Evolutionary conservation across 2,329 filamentous ascomycete species (phyloP).

Genomic region (Aureobasidium sp.): DNA sequence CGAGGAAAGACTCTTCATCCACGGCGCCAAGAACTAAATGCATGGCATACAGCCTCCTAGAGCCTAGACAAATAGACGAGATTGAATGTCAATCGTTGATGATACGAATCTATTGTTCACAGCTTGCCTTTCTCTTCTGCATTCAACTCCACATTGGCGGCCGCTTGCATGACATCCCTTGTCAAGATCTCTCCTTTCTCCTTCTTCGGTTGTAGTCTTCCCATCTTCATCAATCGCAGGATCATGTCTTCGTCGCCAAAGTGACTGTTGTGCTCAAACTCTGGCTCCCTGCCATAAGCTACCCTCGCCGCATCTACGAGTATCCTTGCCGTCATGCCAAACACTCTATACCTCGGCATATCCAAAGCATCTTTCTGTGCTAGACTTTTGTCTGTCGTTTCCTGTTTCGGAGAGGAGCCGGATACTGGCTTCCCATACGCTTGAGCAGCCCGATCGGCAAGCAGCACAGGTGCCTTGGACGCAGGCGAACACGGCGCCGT

Average conservation of each 20-base stretch:
- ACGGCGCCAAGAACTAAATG: conserved; percentile 9
- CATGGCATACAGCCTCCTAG: not conserved
- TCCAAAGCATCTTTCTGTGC: conserved; percentile 22
- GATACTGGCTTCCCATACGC: not conserved
- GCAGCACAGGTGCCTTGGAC: not conserved
- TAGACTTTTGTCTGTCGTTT: conserved; percentile 29
- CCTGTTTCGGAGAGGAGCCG: conserved; percentile 29
- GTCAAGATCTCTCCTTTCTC: conserved; percentile 43
- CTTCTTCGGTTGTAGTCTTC: conserved; percentile 47
- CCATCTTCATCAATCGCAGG: conserved; percentile 47
- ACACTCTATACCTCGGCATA: conserved; percentile 62
- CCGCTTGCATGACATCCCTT: conserved; percentile 28
- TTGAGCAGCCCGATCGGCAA: conserved; percentile 1
- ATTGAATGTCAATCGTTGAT: too few species aligned
- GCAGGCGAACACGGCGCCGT: conserved; percentile 9
- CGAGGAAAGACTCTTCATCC: conserved; percentile 14
- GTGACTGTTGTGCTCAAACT: conserved; percentile 67
- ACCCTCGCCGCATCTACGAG: conserved; percentile 80
- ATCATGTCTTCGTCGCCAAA: conserved; percentile 64
- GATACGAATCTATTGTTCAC: not conserved
- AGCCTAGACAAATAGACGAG: too few species aligned
- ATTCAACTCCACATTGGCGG: conserved; percentile 2
- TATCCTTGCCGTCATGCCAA: conserved; percentile 91
- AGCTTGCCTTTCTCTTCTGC: not conserved
- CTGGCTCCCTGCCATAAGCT: conserved; percentile 74